These are phyloP conservation scores for Rhodotorula kratochvilovae DNA, from an alignment of 768 basidiomycete genomes.

Conservation along the genomic window DNA sequence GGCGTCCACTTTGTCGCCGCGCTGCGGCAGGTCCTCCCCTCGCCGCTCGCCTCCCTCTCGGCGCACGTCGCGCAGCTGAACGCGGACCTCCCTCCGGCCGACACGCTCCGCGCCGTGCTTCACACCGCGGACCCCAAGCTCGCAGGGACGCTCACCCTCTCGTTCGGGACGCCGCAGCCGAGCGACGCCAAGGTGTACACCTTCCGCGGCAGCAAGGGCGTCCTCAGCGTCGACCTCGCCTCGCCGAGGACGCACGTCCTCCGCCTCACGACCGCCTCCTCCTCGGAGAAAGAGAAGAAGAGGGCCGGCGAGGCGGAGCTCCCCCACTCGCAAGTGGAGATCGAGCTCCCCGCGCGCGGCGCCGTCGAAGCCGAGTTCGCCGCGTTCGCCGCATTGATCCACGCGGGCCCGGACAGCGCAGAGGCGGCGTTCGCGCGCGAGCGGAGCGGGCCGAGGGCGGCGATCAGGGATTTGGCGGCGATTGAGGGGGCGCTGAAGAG, in stretches of 20 bases:
- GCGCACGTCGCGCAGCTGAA: conserved; percentile 66
- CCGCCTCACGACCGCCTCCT: conserved; percentile 7
- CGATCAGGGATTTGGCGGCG: conserved; percentile 70
- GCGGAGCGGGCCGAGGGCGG: conserved; percentile 60
- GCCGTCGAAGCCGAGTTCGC: conserved; percentile 48
- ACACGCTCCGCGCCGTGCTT: conserved; percentile 59
- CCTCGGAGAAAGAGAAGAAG: no score
- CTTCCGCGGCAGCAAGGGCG: conserved; percentile 63
- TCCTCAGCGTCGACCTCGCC: conserved; percentile 50
- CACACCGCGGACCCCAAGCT: neutral
- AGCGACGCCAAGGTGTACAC: conserved; percentile 50
- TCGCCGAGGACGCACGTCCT: conserved; percentile 51
- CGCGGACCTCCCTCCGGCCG: conserved; percentile 68
- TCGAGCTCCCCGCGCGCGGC: conserved; percentile 58
- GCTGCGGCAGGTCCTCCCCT: conserved; percentile 48
- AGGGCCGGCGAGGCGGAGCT: conserved; percentile 35
- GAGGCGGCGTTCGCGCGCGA: neutral
- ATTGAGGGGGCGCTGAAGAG: conserved; percentile 68
- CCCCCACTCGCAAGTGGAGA: conserved; percentile 51
- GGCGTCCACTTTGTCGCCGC: conserved; percentile 63
- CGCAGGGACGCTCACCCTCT: conserved; percentile 56
- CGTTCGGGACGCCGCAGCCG: conserved; percentile 59
- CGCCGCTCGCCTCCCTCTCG: conserved; percentile 58
- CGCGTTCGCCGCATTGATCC: conserved; percentile 51
- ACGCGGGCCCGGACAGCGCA: conserved; percentile 56